Percentiles rank a stretch among this genome's conserved stretches.
Conservation (phyloP, 441 rosid species). For the Gossypium gossypioides region DNA sequence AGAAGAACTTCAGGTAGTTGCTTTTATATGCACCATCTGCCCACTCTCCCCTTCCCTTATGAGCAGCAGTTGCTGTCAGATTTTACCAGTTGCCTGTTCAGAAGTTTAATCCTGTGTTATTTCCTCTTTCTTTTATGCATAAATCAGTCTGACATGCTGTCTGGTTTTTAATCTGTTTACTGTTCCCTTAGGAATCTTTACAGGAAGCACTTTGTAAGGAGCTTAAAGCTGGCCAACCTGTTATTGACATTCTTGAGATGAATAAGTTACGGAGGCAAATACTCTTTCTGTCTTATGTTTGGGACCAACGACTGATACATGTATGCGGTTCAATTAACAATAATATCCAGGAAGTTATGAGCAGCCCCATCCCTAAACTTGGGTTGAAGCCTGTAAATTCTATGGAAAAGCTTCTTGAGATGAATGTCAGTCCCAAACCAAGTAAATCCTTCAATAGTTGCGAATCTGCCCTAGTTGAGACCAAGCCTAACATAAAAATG, state of each 20-base stretch:
- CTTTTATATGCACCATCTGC: conserved; percentile 1
- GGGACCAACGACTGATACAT: conserved; percentile 56
- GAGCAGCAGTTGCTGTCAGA: not conserved
- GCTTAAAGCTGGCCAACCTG: conserved; percentile 32
- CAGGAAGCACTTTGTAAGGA: conserved; percentile 29
- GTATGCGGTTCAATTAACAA: conserved; percentile 29
- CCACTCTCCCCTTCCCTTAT: not conserved
- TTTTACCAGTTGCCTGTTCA: not conserved
- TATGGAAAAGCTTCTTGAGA: conserved; percentile 31
- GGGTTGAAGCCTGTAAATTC: conserved; percentile 32
- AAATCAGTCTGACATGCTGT: not conserved
- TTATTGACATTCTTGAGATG: conserved; percentile 57
- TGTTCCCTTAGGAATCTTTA: conserved; percentile 43
- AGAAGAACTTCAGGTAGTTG: conserved; percentile 51
- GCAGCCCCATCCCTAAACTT: conserved; percentile 28
- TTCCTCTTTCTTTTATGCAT: not conserved
- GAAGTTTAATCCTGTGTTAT: not conserved
- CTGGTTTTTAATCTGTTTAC: conserved; percentile 4
- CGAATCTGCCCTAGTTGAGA: conserved; percentile 27
- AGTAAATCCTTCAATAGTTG: conserved; percentile 27
- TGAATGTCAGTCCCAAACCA: conserved; percentile 23
- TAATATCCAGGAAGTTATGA: conserved; percentile 26
- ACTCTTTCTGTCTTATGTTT: conserved; percentile 47
- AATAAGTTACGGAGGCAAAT: conserved; percentile 51
- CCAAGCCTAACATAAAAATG: conserved; percentile 24